phyloP scores from a whole-genome alignment of 208 protist genomes.

The Balamuthia mandrillaris region DNA sequence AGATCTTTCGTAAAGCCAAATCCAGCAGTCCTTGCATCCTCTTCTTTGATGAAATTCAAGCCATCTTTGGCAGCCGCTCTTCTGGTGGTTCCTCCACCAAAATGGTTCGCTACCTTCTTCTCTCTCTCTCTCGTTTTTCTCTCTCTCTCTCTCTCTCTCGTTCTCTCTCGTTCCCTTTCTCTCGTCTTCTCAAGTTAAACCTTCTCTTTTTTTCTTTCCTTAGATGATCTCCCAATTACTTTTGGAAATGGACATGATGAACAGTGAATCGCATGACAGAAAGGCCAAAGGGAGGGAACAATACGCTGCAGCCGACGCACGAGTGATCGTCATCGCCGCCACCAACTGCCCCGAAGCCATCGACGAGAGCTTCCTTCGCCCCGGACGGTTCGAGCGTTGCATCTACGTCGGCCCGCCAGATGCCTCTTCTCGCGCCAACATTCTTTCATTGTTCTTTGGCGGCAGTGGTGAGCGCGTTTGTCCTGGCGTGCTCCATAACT shows the following conservation, averaged over 20 bases:
- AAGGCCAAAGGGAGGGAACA: no score
- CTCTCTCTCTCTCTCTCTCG: neutral
- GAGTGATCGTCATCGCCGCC: constrained; percentile 15
- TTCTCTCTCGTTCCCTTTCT: no score
- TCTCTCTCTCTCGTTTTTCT: neutral
- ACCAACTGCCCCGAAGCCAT: constrained; percentile 18
- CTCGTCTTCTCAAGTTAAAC: no score
- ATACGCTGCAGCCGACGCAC: neutral
- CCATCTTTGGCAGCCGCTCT: neutral
- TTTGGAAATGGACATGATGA: constrained; percentile 30
- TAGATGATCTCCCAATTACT: constrained; percentile 33
- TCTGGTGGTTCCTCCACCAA: neutral
- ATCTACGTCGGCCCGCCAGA: constrained; percentile 35
- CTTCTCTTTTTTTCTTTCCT: neutral
- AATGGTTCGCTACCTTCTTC: neutral
- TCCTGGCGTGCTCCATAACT: no score
- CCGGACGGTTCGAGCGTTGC: constrained; percentile 21
- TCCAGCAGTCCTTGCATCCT: constrained; percentile 19
- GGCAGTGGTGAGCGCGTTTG: no score
- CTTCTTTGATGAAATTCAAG: constrained; percentile 40
- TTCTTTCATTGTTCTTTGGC: no score
- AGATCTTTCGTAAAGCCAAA: constrained; percentile 10
- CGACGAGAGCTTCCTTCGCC: neutral
- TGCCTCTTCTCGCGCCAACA: no score
- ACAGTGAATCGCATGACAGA: no score